Conservation (phyloP, 2,329 filamentous ascomycete genomes). For the Exophiala calicioides region DNA sequence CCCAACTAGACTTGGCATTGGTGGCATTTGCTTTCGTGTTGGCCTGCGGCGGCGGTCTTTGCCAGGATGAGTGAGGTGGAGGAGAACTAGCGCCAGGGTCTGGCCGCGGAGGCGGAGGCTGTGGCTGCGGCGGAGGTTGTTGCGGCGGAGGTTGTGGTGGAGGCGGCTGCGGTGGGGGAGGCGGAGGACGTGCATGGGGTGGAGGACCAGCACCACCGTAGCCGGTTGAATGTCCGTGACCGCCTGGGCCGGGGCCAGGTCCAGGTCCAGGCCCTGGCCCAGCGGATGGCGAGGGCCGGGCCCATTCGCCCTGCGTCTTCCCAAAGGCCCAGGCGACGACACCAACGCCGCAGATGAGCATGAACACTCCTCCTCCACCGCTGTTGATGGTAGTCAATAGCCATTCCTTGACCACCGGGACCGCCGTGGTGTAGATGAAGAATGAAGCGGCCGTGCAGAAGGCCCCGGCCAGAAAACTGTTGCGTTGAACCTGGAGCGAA, state of each 20-base stretch:
- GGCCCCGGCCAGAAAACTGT: conserved; percentile 88
- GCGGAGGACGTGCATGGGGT: conserved; percentile 5
- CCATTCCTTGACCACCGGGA: conserved; percentile 74
- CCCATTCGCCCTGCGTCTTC: conserved; percentile 59
- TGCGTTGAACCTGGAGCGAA: conserved; percentile 78
- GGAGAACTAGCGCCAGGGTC: conserved; percentile 16
- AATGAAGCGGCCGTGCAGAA: conserved; percentile 73
- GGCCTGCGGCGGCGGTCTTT: conserved; percentile 26
- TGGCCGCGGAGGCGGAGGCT: conserved; percentile 15
- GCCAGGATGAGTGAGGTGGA: conserved; percentile 33
- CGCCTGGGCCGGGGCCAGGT: conserved; percentile 9
- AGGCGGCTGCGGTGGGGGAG: conserved; percentile 8
- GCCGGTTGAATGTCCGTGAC: conserved; percentile 10
- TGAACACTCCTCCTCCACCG: conserved; percentile 70
- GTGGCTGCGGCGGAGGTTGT: conserved; percentile 8
- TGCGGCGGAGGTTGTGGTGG: conserved; percentile 10
- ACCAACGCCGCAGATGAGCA: conserved; percentile 72
- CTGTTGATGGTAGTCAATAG: conserved; percentile 69
- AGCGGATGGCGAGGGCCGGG: conserved; percentile 8
- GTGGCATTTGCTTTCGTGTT: conserved; percentile 28
- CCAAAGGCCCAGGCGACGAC: conserved; percentile 77
- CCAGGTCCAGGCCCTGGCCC: conserved; percentile 7
- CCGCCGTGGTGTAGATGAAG: conserved; percentile 69
- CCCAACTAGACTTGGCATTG: conserved; percentile 31
- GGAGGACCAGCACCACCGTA: conserved; percentile 16